Evolutionary conservation across 352 stramenopile genomes (phyloP).

Genomic region (Blastocystis sp.): DNA sequence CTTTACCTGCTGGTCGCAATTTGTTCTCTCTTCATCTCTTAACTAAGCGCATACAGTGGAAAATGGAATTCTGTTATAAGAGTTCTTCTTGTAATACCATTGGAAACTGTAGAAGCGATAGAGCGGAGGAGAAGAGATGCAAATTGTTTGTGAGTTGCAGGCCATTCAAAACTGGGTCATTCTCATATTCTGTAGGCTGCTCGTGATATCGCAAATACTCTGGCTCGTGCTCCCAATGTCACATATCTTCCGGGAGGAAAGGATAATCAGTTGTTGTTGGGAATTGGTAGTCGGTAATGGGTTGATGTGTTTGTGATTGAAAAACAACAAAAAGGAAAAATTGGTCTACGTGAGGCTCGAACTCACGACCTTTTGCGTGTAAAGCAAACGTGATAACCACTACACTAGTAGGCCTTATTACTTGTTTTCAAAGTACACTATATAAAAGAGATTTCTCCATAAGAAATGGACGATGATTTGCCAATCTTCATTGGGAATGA

Average conservation of each 20-base stretch:
- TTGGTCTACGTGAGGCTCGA: conserved; percentile 59
- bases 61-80: not conserved
- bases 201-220: conserved; percentile 94
- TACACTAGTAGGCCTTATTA: conserved; percentile 56
- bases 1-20: not conserved
- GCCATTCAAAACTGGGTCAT: not conserved
- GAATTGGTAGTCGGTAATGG: not conserved
- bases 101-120: not conserved
- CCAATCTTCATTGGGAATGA: no score
- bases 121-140: not conserved
- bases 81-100: not conserved
- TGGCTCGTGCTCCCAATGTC: conserved; percentile 91
- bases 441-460: no score
- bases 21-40: not conserved
- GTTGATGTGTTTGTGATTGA: not conserved
- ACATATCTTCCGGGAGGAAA: conserved; percentile 88
- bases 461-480: no score
- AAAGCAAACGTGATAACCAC: conserved; percentile 61
- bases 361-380: conserved; percentile 57
- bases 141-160: not conserved
- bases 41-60: not conserved
- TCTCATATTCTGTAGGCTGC: conserved; percentile 72
- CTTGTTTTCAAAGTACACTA: no score
- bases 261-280: conserved; percentile 72
- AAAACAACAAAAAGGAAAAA: not conserved